phyloP scores from a whole-genome alignment of 495 filamentous ascomycete species.

The Niebla homalea region DNA sequence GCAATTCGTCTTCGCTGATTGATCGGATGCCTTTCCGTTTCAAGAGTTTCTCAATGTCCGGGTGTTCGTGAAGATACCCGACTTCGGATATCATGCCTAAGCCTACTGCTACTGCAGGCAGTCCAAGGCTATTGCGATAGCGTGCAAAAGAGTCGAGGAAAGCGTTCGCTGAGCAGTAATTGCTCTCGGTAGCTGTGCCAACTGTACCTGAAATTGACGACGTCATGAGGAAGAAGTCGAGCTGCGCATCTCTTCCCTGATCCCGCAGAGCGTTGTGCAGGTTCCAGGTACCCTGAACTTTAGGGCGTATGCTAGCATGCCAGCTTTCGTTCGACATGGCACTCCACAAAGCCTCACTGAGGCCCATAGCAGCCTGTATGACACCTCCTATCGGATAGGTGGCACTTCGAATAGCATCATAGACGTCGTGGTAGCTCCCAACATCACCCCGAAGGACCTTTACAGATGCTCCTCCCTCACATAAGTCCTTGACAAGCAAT shows the following conservation, averaged over 20 bases:
- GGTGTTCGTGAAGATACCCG: constrained; percentile 24
- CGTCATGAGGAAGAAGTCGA: constrained; percentile 16
- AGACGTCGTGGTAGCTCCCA: constrained; percentile 15
- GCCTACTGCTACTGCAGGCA: constrained; percentile 10
- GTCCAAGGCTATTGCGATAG: constrained; percentile 8
- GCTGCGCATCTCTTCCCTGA: constrained; percentile 2
- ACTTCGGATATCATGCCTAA: constrained; percentile 17
- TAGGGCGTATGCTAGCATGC: constrained; percentile 14
- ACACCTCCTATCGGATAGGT: constrained; percentile 5
- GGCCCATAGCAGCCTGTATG: constrained; percentile 14
- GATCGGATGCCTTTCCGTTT: constrained; percentile 20
- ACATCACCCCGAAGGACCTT: constrained; percentile 24
- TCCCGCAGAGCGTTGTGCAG: constrained; percentile 15
- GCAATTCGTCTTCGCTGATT: constrained; percentile 23
- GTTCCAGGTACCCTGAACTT: constrained; percentile 16
- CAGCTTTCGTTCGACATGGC: not conserved
- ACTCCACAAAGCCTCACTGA: constrained; percentile 2
- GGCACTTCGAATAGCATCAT: constrained; percentile 3
- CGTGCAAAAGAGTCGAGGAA: constrained; percentile 18
- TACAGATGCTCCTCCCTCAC: constrained; percentile 12
- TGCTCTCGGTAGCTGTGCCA: constrained; percentile 3
- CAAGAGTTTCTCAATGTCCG: constrained; percentile 21
- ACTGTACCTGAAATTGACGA: constrained; percentile 6
- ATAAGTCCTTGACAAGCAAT: constrained; percentile 16
- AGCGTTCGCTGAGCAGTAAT: constrained; percentile 10